Evolutionary conservation across 352 stramenopile species (phyloP), one percentile per base, ranked within the genome.

Genomic region (Pythium angustatum): DNA sequence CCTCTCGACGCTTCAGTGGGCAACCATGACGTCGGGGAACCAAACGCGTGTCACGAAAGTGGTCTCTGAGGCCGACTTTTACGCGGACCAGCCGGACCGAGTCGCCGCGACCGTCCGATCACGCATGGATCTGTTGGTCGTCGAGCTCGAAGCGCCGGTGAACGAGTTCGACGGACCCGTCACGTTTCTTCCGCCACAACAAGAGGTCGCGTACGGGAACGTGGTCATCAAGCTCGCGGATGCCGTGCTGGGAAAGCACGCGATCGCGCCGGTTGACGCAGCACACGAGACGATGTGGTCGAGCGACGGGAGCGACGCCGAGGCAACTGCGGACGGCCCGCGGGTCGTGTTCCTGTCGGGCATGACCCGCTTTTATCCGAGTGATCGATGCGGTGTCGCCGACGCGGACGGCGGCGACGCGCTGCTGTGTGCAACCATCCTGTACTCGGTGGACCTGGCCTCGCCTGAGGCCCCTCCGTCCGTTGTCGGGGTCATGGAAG

Each of bases 1-100:
- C n/a, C 8, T 17, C 17, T 56, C 30, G 5, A 36, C 43, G 15
- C 48, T 70, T 15, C 30, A 57, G 26, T 70, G 45, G 30, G 63
- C 30, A 9, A 65, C 63, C 15, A 43, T 31, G 5, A n/a, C 45
- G 6, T 45, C 50, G 2, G 27, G 33, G 1, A 36, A 24, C 0
- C 63, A 70, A 27, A 31, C 21, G 0, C 27, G 21, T 0, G 36
- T 70, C 41, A 44, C 28, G 11, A 51, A 56, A 7, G 21, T 70
- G 9, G 27, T 27, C 6, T 52, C 50, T 8, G 55, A 70, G 12
- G n/a, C 24, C 22, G 56, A 70, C 19, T 70, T 65, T 22, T 65
- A 62, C 41, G 21, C 7, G 2, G 40, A 47, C 19, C 36, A 33
- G 0, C 24, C 24, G 9, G 7, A 15, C 3, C 9, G 33, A 10